Conservation (phyloP, 768 basidiomycete genomes). For the Leccinum rimulosum region DNA sequence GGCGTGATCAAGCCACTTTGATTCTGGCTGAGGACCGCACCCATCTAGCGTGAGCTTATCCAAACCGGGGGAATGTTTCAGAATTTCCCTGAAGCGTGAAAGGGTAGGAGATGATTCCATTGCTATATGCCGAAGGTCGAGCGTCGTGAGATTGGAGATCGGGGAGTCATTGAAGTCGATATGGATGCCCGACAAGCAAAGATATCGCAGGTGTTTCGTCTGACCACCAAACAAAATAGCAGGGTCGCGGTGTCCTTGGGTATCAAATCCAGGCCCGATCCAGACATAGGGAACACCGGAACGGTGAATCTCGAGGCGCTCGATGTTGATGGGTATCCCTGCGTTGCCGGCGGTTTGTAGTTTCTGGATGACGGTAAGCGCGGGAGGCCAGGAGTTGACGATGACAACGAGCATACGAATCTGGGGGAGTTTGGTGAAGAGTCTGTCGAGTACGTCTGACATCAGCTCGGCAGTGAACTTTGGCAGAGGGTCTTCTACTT, state of each 20-base stretch:
- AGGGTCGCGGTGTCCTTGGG: constrained; percentile 31
- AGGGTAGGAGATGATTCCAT: constrained; percentile 50
- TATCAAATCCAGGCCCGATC: constrained; percentile 41
- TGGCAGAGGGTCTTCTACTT: constrained; percentile 26
- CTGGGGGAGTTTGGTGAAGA: constrained; percentile 53
- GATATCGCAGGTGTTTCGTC: constrained; percentile 44
- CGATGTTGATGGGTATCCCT: constrained; percentile 42
- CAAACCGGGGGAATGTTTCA: constrained; percentile 47
- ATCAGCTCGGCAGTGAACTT: constrained; percentile 44
- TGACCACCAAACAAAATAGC: constrained; percentile 51
- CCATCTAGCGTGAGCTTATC: constrained; percentile 58
- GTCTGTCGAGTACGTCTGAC: constrained; percentile 44
- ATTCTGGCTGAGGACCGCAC: constrained; percentile 48
- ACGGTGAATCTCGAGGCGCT: constrained; percentile 66
- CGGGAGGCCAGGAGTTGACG: constrained; percentile 54
- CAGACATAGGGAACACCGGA: constrained; percentile 46
- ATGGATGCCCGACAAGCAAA: constrained; percentile 58
- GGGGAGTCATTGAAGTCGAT: constrained; percentile 55
- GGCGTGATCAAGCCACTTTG: constrained; percentile 27
- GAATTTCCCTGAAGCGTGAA: constrained; percentile 50
- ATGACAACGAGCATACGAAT: constrained; percentile 60
- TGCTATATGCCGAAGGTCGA: constrained; percentile 65
- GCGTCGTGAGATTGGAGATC: constrained; percentile 52
- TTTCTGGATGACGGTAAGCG: constrained; percentile 48
- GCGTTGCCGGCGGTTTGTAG: constrained; percentile 38